Conservation (phyloP, 106 monocot species). For the Xerophyta viscosa region DNA sequence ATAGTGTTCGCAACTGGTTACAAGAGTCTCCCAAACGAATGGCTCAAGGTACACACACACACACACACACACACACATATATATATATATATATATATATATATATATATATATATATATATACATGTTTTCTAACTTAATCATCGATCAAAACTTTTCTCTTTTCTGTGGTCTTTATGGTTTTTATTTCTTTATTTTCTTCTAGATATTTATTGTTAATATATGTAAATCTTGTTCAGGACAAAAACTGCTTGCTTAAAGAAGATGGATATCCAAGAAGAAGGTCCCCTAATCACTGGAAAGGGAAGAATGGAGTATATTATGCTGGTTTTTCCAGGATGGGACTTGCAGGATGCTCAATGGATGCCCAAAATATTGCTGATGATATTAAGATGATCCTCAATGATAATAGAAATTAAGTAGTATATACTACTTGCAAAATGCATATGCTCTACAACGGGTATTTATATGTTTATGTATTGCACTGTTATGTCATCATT, state of each 20-base stretch:
- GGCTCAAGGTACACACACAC: slow-evolving; percentile 27
- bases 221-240: not conserved
- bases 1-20: slow-evolving; percentile 46
- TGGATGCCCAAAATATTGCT: slow-evolving; percentile 50
- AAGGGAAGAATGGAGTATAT: slow-evolving; percentile 63
- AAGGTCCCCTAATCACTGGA: slow-evolving; percentile 65
- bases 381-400: slow-evolving; percentile 37
- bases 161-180: too few relatives aligned
- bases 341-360: slow-evolving; percentile 48
- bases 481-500: too few relatives aligned
- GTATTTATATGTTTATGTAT: too few relatives aligned
- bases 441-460: too few relatives aligned
- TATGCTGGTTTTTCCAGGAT: slow-evolving; percentile 42
- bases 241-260: slow-evolving; percentile 15
- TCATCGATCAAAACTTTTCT: too few relatives aligned
- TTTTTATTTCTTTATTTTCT: not conserved
- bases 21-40: slow-evolving; percentile 13
- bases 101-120: too few relatives aligned
- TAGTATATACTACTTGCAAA: too few relatives aligned
- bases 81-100: not conserved
- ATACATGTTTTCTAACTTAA: too few relatives aligned
- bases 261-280: slow-evolving; percentile 44
- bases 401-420: not conserved
- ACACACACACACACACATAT: too few relatives aligned
- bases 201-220: not conserved